Base-by-base conservation (phyloP, 768 basidiomycete genomes). In the Kwoniella shandongensis region DNA sequence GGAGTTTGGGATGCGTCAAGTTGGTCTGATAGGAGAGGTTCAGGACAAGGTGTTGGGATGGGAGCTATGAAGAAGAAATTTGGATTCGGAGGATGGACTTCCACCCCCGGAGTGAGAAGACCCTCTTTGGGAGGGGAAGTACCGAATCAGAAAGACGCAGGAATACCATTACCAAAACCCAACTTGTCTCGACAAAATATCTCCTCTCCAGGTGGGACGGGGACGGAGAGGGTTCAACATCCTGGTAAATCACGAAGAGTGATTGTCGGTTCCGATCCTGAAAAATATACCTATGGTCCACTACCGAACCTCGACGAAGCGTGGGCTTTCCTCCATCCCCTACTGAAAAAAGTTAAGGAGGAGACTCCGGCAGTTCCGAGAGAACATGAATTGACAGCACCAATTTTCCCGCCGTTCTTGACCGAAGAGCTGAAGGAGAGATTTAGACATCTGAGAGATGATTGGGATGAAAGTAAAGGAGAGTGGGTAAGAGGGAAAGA, bases 1-100 rank as follows among this genome's bases (percentile, higher is more conserved):
- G 69, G 65, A 5, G 50, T 61, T 45, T 70, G 69, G 69, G 69
- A 70, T 48, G 69, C 66, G 2, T 67, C 65, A 15, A 57, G 53
- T 2, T 67, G 48, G 38, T 48, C 58, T 18, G 65, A 67, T 38
- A 25, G 65, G 36, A 39, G 65, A 23, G 46, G 39, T 17, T 12
- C 35, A 15, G 25, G 12, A 6, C 48, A 47, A n/a, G 41, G 47
- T n/a, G 42, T 56, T 0, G 42, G 55, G 11, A 30, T 61, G 13
- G 45, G 61, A 29, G 60, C 44, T 11, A 40, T 61, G 4, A 32
- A 45, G 47, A 53, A 54, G 25, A 59, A 55, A 32, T 40, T 65
- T 26, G 23, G 41, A 26, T 23, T 44, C n/a, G n/a, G n/a, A n/a
- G n/a, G n/a, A n/a, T n/a, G n/a, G n/a, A 38, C 36, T 50, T 20